phyloP scores from a whole-genome alignment of 805 yeast species.

The Yarrowia phangngaensis region DNA sequence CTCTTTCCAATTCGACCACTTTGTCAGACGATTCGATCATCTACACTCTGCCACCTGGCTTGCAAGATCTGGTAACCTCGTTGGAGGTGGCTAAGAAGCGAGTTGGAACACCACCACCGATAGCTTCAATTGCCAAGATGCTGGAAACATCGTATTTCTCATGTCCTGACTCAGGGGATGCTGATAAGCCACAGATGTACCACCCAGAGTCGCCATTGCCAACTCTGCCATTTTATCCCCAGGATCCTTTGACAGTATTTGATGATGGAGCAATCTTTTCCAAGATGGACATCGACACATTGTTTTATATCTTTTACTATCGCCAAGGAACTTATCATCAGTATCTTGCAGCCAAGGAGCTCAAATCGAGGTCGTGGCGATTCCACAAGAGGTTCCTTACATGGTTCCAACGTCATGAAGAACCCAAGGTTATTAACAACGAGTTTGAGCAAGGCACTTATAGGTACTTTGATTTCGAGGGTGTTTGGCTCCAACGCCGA shows the following conservation, averaged over 20 bases:
- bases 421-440: constrained; percentile 44
- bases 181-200: constrained; percentile 76
- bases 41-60: constrained; percentile 41
- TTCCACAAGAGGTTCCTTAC: constrained; percentile 67
- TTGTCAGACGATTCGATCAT: constrained; percentile 29
- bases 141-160: constrained; percentile 76
- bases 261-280: constrained; percentile 58
- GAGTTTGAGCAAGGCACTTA: constrained; percentile 52
- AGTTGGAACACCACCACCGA: constrained; percentile 51
- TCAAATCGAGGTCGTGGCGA: constrained; percentile 77
- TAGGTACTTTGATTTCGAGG: constrained; percentile 83
- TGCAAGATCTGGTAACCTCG: constrained; percentile 41
- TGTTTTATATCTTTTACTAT: constrained; percentile 90
- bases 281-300: constrained; percentile 78
- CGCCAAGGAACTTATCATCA: constrained; percentile 70
- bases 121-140: constrained; percentile 51
- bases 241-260: constrained; percentile 55
- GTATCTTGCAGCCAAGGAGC: constrained; percentile 74
- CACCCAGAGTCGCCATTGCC: constrained; percentile 82
- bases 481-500: constrained; percentile 60
- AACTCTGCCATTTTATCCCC: constrained; percentile 85
- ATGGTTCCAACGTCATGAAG: constrained; percentile 74
- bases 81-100: constrained; percentile 45
- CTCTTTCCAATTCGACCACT: constrained; percentile 32
- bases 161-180: constrained; percentile 91